Evolutionary conservation across 768 basidiomycete genomes (phyloP), one percentile per base, ranked within the genome.

Genomic region (Tricholoma terreum): DNA sequence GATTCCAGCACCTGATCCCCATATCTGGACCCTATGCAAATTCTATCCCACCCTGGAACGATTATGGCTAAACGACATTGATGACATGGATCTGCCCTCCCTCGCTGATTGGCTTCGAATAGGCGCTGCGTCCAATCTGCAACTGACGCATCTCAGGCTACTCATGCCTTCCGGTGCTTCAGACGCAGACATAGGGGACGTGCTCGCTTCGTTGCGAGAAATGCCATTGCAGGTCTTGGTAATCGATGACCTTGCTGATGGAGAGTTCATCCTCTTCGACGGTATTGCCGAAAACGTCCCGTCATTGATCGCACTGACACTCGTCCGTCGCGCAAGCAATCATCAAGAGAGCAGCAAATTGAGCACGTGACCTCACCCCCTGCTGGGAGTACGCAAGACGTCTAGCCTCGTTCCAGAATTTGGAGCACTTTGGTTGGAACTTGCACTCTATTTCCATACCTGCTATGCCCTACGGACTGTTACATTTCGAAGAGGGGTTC

Each of bases 321-420:
- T 71, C 27, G 62, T 66, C 27, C 58, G 66, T 22, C 64, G 70
- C 9, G 58, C 66, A 38, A 68, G 67, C 48, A 42, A 55, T 40
- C 65, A 61, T 33, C 70, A 69, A 40, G 57, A 58, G 31, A 49
- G 59, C 33, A 68, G 63, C 52, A 59, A 59, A 21, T 57, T 61
- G 11, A 62, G 61, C 10, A 15, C 57, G 3, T 71, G 70, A 67
- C 70, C 67, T 6, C 58, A n/a, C 61, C 48, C 33, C 63, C 10
- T 62, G 66, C 6, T 67, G 65, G 65, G 63, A 71, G 40, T 71
- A 69, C 53, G 68, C 68, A n/a, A n/a, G n/a, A n/a, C 55, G 48
- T 34, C 54, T 67, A 12, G 30, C 34, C 10, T 51, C 52, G 34
- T 62, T 67, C 34, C 58, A 53, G 34, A 42, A 48, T 4, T 58